phyloP scores from a whole-genome alignment of 352 stramenopile species.

The Pythium rhizo-oryzae region DNA sequence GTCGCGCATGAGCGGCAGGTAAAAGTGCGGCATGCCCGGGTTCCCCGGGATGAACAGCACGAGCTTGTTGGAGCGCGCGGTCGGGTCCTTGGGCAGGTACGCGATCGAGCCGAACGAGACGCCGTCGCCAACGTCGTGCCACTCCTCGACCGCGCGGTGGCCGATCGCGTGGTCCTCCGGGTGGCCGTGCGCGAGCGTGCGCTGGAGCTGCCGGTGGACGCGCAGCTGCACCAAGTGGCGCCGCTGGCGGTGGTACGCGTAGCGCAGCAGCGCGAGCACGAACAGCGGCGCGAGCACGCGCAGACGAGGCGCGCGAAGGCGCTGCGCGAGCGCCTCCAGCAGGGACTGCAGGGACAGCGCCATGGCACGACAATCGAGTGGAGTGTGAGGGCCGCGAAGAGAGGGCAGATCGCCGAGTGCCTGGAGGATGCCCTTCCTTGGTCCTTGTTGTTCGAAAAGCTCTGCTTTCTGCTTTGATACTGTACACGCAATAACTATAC shows the following conservation, averaged over 20 bases:
- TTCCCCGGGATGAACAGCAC: conserved; percentile 73
- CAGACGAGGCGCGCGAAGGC: conserved; percentile 29
- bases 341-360: conserved; percentile 8
- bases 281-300: conserved; percentile 39
- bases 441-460: too few relatives aligned
- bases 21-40: conserved; percentile 64
- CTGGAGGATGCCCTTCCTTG: too few relatives aligned
- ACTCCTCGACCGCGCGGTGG: conserved; percentile 43
- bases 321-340: conserved; percentile 8
- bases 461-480: neutral
- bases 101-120: conserved; percentile 49
- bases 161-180: conserved; percentile 19
- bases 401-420: too few relatives aligned
- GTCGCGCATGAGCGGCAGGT: conserved; percentile 67
- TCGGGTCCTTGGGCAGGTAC: conserved; percentile 35
- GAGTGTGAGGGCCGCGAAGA: too few relatives aligned
- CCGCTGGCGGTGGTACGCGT: conserved; percentile 46
- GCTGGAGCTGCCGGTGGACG: conserved; percentile 41
- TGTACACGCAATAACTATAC: conserved; percentile 13
- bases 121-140: conserved; percentile 51
- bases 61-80: conserved; percentile 38
- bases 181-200: conserved; percentile 29
- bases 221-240: conserved; percentile 46
- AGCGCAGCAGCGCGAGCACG: conserved; percentile 44
- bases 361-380: too few relatives aligned